A percentile compares a stretch with the other conserved stretches of the same genome.
These are phyloP conservation scores for Neopestalotiopsis sp. DNA, from an alignment of 2,329 filamentous ascomycete species.

Conservation along the genomic window DNA sequence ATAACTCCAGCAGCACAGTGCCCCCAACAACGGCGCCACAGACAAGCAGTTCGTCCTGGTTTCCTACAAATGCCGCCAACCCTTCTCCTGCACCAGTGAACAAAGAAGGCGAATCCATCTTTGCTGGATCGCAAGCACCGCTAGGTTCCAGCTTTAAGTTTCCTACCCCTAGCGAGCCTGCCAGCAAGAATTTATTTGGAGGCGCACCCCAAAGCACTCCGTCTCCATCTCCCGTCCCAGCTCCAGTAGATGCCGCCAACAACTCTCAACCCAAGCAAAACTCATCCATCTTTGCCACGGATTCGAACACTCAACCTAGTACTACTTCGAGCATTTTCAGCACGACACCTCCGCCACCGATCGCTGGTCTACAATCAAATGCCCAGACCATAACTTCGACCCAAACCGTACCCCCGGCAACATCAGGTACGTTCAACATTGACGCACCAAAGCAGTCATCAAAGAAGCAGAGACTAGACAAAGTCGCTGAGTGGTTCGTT, in stretches of 20 bases:
- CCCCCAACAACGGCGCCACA: background rate
- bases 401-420: background rate
- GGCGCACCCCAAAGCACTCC: background rate
- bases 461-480: constrained; percentile 48
- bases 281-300: constrained; percentile 4
- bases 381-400: background rate
- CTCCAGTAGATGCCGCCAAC: background rate
- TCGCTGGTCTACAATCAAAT: background rate
- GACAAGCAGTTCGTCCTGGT: constrained; percentile 19
- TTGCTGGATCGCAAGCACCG: constrained; percentile 17
- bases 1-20: constrained; percentile 12
- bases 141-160: constrained; percentile 11
- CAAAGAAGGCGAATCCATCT: constrained; percentile 17
- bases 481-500: constrained; percentile 61
- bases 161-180: background rate
- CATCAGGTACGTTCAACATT: background rate
- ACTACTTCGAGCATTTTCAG: background rate
- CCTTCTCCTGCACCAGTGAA: constrained; percentile 10
- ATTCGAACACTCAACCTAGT: background rate
- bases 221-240: background rate
- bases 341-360: background rate
- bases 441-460: constrained; percentile 21
- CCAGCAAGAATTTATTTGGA: background rate
- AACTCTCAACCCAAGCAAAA: background rate
- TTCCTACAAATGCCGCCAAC: constrained; percentile 10